A percentile compares a stretch with the other conserved stretches of the same genome.
Conservation (phyloP, 2,329 filamentous ascomycete species). For the Neocatenulostroma microsporum region DNA sequence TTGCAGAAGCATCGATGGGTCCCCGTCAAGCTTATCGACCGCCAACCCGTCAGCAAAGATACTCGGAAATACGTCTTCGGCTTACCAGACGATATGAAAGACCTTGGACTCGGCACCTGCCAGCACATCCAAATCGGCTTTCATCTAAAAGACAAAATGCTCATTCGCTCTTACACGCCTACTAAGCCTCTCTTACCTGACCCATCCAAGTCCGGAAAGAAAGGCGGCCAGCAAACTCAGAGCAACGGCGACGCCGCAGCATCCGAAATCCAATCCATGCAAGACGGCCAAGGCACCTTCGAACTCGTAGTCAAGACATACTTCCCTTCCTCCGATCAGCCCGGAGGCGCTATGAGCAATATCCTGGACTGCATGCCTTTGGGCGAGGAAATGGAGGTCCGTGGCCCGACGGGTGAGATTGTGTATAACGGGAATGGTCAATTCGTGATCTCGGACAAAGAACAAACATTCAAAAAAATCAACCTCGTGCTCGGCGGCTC, state of each 20-base stretch:
- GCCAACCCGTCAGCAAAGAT: constrained; percentile 37
- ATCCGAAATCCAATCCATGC: constrained; percentile 7
- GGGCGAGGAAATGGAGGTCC: constrained; percentile 45
- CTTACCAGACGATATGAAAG: constrained; percentile 34
- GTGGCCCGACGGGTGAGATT: constrained; percentile 46
- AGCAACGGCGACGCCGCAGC: not conserved
- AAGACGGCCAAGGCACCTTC: constrained; percentile 37
- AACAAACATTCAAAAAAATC: constrained; percentile 38
- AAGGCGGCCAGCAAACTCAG: not conserved
- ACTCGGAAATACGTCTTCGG: constrained; percentile 42
- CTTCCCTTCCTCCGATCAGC: constrained; percentile 40
- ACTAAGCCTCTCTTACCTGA: constrained; percentile 37
- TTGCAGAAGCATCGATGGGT: constrained; percentile 43
- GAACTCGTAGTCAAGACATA: constrained; percentile 47
- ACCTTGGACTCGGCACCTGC: constrained; percentile 43
- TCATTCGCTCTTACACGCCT: constrained; percentile 45
- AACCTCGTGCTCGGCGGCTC: constrained; percentile 45
- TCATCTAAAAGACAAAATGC: constrained; percentile 45
- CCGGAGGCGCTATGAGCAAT: constrained; percentile 48
- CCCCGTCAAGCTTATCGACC: constrained; percentile 35
- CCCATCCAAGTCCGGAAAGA: not conserved
- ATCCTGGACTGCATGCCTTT: constrained; percentile 45
- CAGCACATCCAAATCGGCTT: constrained; percentile 49
- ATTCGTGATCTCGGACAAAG: constrained; percentile 40
- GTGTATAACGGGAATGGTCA: constrained; percentile 40